A percentile compares a stretch with the other conserved stretches of the same genome.
Conservation (phyloP, 2,329 filamentous ascomycete genomes). For the Pestalotiopsis sp. region DNA sequence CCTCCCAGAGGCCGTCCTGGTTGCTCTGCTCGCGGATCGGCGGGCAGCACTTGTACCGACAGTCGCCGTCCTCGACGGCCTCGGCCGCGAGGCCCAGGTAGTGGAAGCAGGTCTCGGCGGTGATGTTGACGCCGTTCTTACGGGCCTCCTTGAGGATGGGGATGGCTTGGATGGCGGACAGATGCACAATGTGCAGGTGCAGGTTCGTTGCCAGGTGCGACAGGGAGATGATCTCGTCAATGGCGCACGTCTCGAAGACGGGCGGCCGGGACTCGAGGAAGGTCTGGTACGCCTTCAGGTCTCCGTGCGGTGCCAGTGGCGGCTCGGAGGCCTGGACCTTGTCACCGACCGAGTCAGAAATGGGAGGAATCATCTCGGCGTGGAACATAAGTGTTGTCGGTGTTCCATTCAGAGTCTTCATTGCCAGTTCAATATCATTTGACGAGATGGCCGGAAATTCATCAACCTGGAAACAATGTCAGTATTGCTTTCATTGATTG, state of each 20-base stretch:
- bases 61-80: conserved; percentile 81
- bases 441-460: conserved; percentile 93
- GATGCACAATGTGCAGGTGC: conserved; percentile 89
- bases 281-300: conserved; percentile 79
- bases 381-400: conserved; percentile 98
- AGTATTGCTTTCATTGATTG: background rate
- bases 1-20: conserved; percentile 85
- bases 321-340: conserved; percentile 71
- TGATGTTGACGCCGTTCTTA: conserved; percentile 76
- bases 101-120: conserved; percentile 94
- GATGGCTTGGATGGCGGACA: conserved; percentile 87
- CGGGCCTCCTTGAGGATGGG: conserved; percentile 78
- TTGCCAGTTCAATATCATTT: conserved; percentile 76
- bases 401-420: conserved; percentile 77
- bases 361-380: conserved; percentile 95
- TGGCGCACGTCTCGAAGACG: conserved; percentile 87
- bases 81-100: conserved; percentile 87
- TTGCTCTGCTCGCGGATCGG: conserved; percentile 83
- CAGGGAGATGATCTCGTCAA: conserved; percentile 82
- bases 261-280: conserved; percentile 91
- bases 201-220: conserved; percentile 80
- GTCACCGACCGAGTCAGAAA: conserved; percentile 78
- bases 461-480: conserved; percentile 67
- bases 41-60: conserved; percentile 92
- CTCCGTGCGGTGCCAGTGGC: conserved; percentile 71